Base-by-base conservation (phyloP, 1,139 yeast genomes). In the Waltiozyma sp. region DNA sequence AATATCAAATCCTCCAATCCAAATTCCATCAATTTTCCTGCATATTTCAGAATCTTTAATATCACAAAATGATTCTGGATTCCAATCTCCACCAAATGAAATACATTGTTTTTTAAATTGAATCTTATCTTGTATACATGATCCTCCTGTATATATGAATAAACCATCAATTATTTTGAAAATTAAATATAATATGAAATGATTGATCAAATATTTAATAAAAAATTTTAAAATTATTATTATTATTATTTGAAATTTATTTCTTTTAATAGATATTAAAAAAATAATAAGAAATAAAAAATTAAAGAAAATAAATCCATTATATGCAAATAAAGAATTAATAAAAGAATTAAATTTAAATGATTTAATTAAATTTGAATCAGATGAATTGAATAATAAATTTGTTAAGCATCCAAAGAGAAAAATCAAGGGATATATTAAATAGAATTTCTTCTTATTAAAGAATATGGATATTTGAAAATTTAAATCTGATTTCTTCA, bases 1-100 rank as follows among this genome's bases (percentile, higher is more conserved):
- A 1, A 73, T 59, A 55, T 80, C 86, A 49, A 76, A 75, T 4
- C 81, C 82, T 35, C 75, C 72, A 6, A 56, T 57, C 82, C 85
- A 80, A 23, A 45, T 45, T 1, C 70, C 70, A n/a, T 10, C 4
- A 19, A 62, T 60, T 8, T 39, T 21, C 16, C 45, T 40, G 39
- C 59, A 55, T 11, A 39, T 38, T 34, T 51, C 47, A 5, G 57
- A 55, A 18, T 49, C 43, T 8, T 37, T 40, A 13, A 54, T 44
- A 48, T 40, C 4, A 52, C 13, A 2, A 40, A 36, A 28, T 55
- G 51, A 28, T 41, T 40, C 52, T 0, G 43, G 19, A 3, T 48
- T 48, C 58, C 58, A 54, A 2, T 50, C 47, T 1, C 58, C 58
- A 33, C 50, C 45, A n/a, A 44, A 43, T 13, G 19, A 36, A 11